phyloP scores from a whole-genome alignment of 495 filamentous ascomycete species.

The Oidiodendron maius region DNA sequence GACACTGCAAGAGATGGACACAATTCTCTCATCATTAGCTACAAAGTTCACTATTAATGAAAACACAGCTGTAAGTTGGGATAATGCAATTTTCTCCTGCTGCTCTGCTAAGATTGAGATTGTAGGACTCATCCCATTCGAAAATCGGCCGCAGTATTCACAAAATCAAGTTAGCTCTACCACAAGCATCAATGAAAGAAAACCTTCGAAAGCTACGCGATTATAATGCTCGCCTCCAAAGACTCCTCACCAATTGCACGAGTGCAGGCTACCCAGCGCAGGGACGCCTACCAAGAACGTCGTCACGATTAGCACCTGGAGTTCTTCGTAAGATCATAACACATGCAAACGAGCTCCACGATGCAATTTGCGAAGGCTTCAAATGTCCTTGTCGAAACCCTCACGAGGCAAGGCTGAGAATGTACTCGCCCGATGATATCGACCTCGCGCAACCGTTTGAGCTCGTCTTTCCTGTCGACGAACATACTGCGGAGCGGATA shows the following conservation, averaged over 20 bases:
- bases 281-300: not conserved
- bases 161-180: not conserved
- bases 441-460: not conserved
- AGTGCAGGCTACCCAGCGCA: not conserved
- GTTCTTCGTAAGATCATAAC: not conserved
- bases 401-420: not conserved
- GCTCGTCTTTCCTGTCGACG: not conserved
- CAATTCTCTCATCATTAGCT: not conserved
- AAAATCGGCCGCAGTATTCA: not conserved
- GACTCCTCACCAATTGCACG: not conserved
- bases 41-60: not conserved
- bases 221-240: not conserved
- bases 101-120: not conserved
- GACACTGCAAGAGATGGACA: not conserved
- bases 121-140: not conserved
- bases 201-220: not conserved
- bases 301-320: not conserved
- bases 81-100: not conserved
- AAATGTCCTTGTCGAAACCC: not conserved
- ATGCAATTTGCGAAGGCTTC: not conserved
- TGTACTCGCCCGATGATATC: not conserved
- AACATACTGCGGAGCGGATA: not conserved
- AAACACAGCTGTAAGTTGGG: not conserved
- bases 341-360: not conserved
- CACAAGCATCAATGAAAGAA: not conserved